Evolutionary conservation across 2,329 filamentous ascomycete species (phyloP).

Genomic region (Drechslera avenae): DNA sequence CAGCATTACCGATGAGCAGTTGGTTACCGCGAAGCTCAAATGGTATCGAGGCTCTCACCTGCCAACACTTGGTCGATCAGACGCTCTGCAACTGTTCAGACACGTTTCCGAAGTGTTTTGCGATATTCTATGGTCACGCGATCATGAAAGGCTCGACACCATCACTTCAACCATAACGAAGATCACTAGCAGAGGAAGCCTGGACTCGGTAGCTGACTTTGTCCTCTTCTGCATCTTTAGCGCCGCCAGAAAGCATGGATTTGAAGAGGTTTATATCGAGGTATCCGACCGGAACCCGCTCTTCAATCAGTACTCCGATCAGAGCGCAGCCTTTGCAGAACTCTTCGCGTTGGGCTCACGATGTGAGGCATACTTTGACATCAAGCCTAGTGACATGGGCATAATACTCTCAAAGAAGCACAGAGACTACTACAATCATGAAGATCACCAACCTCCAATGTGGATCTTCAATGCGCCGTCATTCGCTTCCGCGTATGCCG

Average conservation of each 20-base stretch:
- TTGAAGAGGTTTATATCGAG: conserved; percentile 68
- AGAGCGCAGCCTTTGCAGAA: conserved; percentile 68
- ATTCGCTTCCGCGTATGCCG: conserved; percentile 59
- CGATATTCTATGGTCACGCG: conserved; percentile 37
- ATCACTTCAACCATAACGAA: conserved; percentile 38
- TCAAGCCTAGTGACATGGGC: conserved; percentile 49
- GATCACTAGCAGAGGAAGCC: conserved; percentile 24
- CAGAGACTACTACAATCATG: conserved; percentile 49
- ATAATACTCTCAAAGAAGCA: conserved; percentile 46
- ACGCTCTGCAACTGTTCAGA: conserved; percentile 40
- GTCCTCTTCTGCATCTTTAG: conserved; percentile 64
- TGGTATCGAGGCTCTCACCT: conserved; percentile 44
- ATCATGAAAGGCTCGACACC: conserved; percentile 35
- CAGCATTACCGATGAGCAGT: conserved; percentile 33
- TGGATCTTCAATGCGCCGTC: conserved; percentile 57
- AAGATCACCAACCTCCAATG: conserved; percentile 55
- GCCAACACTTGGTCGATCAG: conserved; percentile 26
- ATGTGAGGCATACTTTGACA: conserved; percentile 67
- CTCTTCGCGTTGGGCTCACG: conserved; percentile 67
- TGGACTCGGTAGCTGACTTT: conserved; percentile 55
- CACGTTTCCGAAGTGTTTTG: conserved; percentile 37
- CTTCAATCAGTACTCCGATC: conserved; percentile 65
- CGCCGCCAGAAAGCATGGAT: conserved; percentile 59
- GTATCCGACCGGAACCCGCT: conserved; percentile 66
- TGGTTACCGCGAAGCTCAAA: conserved; percentile 40